These are phyloP conservation scores for Sherardia arvensis DNA, from an alignment of 257 asterid species.

Conservation along the genomic window DNA sequence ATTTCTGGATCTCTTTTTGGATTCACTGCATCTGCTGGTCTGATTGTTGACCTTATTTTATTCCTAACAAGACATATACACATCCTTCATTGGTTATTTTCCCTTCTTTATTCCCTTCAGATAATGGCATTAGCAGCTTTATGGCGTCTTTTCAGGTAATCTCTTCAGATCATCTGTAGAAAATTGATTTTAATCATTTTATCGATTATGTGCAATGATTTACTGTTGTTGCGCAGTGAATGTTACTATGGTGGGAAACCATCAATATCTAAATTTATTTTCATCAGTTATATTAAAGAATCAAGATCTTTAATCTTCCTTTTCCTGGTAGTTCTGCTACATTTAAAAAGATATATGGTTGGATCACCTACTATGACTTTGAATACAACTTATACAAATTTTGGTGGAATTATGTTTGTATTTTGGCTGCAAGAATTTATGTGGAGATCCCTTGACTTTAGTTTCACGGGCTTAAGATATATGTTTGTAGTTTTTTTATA, in stretches of 20 bases:
- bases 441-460: neutral
- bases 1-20: slow-evolving; percentile 70
- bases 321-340: neutral
- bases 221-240: neutral
- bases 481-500: neutral
- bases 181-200: neutral
- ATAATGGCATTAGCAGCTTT: slow-evolving; percentile 75
- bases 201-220: neutral
- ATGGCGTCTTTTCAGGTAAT: slow-evolving; percentile 96
- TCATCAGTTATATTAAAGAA: too few relatives aligned
- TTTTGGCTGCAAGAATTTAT: neutral
- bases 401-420: neutral
- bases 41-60: slow-evolving; percentile 55
- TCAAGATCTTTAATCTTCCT: neutral
- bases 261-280: neutral
- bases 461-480: neutral
- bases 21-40: slow-evolving; percentile 67
- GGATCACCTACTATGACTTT: too few relatives aligned
- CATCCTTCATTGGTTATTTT: slow-evolving; percentile 63
- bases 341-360: neutral
- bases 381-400: too few relatives aligned
- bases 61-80: slow-evolving; percentile 59
- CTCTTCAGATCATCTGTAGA: neutral
- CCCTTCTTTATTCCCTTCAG: slow-evolving; percentile 70
- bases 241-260: neutral